Base-by-base conservation (phyloP, 2,329 filamentous ascomycete genomes). In the Elsinoe australis region DNA sequence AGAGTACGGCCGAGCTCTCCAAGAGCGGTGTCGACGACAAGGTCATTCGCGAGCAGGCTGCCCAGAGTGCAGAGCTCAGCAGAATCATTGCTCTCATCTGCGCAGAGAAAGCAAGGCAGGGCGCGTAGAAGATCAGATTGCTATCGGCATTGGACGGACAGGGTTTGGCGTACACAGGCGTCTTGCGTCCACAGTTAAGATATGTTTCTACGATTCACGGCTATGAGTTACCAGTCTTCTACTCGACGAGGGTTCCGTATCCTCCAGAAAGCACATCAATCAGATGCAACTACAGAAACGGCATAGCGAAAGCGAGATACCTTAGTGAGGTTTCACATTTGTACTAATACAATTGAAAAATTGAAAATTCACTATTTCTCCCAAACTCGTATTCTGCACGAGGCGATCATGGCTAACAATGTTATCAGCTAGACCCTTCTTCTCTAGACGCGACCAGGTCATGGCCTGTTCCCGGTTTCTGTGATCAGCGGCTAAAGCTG, bases 51-150 rank as follows among this genome's bases (percentile, higher is more conserved):
- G 71, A 74, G 59, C 69, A 73, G 46, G 72, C 72, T 45, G 63
- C 66, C 10, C 71, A 74, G 60, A 68, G 64, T 22, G 70, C 71
- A 1, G 71, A 74, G 59, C 53, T 74, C 51, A 68, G 64, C 44
- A 57, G 69, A 46, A 72, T 74, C 49, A 73, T 74, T 51, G 71
- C 71, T 1, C 55, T 74, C 54, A 74, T 74, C 48, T 74, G 71
- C 55, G 67, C 71, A 2, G 71, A 74, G 65, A 74, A 74, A 61
- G 71, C 71, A 4, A 64, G 71, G 53, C 71, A 74, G 54, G 68
- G 70, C 10, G 64, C 63, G 38, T 65, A 55, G 54, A 42, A 49
- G 29, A 18, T 15, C 31, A 33, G 14, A 24, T 44, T 7, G 3
- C 39, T 7, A 31, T 39, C 7, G 45, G 33, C 26, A n/a, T 18